Percentiles rank a stretch among this genome's conserved stretches.
Evolutionary conservation across 305 asterid genomes (phyloP).

Genomic region (Fraxinus velutina): DNA sequence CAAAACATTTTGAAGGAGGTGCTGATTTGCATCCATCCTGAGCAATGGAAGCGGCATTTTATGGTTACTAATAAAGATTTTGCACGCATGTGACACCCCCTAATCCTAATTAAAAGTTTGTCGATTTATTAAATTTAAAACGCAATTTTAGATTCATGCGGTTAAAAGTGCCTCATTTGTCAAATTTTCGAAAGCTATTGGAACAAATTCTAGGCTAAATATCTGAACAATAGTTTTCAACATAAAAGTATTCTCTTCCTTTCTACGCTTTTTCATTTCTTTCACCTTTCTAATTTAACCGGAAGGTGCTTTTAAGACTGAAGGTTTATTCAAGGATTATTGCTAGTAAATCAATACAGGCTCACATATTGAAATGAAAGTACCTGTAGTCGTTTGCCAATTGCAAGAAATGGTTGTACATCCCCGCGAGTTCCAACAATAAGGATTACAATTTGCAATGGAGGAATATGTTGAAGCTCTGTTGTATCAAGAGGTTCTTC

Average conservation of each 20-base stretch:
- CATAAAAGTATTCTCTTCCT: background rate
- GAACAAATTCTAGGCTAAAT: background rate
- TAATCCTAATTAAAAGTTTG: background rate
- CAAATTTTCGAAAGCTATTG: background rate
- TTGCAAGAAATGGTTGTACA: slow-evolving; percentile 92
- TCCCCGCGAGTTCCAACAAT: slow-evolving; percentile 95
- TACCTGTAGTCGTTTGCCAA: slow-evolving; percentile 75
- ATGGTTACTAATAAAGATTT: background rate
- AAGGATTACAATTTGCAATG: slow-evolving; percentile 75
- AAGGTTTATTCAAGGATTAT: background rate
- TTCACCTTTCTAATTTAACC: background rate
- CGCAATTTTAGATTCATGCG: background rate
- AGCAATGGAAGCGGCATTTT: background rate
- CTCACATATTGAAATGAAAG: slow-evolving; percentile 14
- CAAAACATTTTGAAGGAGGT: background rate
- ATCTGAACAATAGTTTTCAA: background rate
- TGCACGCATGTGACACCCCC: background rate
- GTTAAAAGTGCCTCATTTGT: background rate
- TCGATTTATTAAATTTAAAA: background rate
- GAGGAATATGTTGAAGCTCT: slow-evolving; percentile 66
- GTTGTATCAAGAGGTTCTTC: slow-evolving; percentile 59
- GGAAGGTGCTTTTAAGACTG: background rate
- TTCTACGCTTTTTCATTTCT: background rate
- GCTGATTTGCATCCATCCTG: background rate
- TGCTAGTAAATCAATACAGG: background rate